These are phyloP conservation scores for Rhodotorula diobovata DNA, from an alignment of 768 basidiomycete genomes.

Conservation along the genomic window DNA sequence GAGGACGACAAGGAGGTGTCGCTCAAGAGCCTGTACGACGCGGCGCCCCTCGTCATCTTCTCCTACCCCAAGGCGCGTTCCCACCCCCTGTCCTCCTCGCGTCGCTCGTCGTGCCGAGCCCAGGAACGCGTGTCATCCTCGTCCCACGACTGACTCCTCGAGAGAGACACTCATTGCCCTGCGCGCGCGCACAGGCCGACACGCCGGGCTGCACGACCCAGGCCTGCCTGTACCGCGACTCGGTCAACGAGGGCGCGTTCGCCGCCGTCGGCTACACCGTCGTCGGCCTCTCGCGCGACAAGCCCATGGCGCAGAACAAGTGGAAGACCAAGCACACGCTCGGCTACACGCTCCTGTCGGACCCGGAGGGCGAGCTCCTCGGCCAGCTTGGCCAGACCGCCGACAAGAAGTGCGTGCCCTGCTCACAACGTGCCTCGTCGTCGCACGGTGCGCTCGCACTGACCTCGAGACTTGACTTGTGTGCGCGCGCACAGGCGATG, in stretches of 20 bases:
- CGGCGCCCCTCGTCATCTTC: slow-evolving; percentile 70
- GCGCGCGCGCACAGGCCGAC: neutral
- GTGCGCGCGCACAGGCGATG: slow-evolving; percentile 64
- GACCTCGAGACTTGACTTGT: neutral
- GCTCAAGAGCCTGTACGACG: slow-evolving; percentile 23
- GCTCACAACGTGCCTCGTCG: neutral
- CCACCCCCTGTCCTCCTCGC: neutral
- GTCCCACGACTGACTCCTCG: too few species aligned
- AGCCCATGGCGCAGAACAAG: slow-evolving; percentile 60
- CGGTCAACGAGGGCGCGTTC: slow-evolving; percentile 65
- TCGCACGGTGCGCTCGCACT: neutral
- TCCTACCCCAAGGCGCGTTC: slow-evolving; percentile 53
- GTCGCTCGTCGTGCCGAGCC: too few species aligned
- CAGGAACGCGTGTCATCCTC: too few species aligned
- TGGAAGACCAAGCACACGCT: slow-evolving; percentile 63
- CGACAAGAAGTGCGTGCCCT: slow-evolving; percentile 53
- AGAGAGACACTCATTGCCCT: too few species aligned
- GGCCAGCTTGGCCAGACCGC: slow-evolving; percentile 72
- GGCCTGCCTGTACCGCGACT: slow-evolving; percentile 68
- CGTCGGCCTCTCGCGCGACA: slow-evolving; percentile 78
- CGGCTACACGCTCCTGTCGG: slow-evolving; percentile 79
- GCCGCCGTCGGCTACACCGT: slow-evolving; percentile 63
- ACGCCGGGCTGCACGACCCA: slow-evolving; percentile 45
- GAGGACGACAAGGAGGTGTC: slow-evolving; percentile 27
- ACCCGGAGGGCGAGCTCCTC: slow-evolving; percentile 76